Base-by-base conservation (phyloP, 169 alveolate species). In the Miamiensis avidus region DNA sequence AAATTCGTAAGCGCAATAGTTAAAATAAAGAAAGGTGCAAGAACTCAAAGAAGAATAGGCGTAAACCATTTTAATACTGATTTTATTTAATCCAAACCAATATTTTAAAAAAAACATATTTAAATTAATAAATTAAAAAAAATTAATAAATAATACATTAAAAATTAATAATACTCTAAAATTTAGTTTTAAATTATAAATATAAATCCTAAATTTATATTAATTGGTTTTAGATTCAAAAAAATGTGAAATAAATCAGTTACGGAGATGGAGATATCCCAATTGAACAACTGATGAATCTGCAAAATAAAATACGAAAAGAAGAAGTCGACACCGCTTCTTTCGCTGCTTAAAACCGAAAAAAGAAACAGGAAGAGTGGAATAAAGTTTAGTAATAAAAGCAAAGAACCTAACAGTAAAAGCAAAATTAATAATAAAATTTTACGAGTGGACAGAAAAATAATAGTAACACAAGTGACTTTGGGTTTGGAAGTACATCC, bases 261-360 rank as follows among this genome's bases (percentile, higher is more conserved):
- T 31, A 78, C n/a, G 32, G 32, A 33, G 76, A 79, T 65, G 84
- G 84, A 49, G 84, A 79, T 49, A 79, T 79, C 64, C 84, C 84
- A 0, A 32, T 79, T 20, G 84, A 79, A 25, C 76, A 79, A 27
- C n/a, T 79, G 0, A 29, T 79, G 76, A 79, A 79, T 11, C 26
- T 79, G 25, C 65, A 79, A 79, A 15, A 79, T 29, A 79, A 79
- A 25, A 82, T 82, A 65, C 65, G n/a, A 33, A 69, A 65, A n/a
- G 32, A 82, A 72, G n/a, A 4, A 33, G 27, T 20, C 0, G 72
- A 73, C n/a, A 72, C 34, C 74, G 79, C 4, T 11, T 11, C 69
- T 20, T 49, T 49, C 69, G 69, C 69, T 20, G 69, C 4, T 11
- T 11, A 11, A 49, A 49, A 49, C 4, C 4, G 69, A 49, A 49